Percentiles rank a stretch among this genome's conserved stretches.
These are phyloP conservation scores for Alternaria triticina DNA, from an alignment of 2,329 filamentous ascomycete genomes.

Conservation along the genomic window DNA sequence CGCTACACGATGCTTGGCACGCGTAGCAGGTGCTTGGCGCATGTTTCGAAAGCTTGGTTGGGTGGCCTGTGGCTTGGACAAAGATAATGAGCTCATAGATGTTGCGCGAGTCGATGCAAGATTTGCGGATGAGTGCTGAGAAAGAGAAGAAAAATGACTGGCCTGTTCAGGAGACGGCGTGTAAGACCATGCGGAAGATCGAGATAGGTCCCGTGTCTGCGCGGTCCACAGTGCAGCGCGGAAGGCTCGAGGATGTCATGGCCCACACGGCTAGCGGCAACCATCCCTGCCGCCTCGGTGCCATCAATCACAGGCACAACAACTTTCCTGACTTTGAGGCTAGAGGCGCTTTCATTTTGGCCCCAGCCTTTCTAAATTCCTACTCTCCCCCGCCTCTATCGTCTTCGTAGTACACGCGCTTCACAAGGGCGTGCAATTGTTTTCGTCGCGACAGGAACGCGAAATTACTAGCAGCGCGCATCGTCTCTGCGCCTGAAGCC, in stretches of 20 bases:
- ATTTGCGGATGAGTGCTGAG: neutral
- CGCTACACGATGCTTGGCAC: neutral
- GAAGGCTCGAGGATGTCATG: constrained; percentile 4
- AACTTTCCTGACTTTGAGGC: constrained; percentile 16
- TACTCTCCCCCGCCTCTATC: neutral
- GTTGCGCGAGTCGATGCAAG: neutral
- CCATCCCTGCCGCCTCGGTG: constrained; percentile 19
- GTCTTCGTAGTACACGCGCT: neutral
- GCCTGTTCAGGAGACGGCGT: neutral
- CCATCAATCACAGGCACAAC: constrained; percentile 21
- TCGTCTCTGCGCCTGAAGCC: constrained; percentile 7
- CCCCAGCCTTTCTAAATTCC: constrained; percentile 2
- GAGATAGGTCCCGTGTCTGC: neutral
- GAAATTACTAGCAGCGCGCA: constrained; percentile 2
- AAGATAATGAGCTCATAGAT: constrained; percentile 10
- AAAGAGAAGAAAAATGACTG: neutral
- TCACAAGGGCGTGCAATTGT: neutral
- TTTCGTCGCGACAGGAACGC: constrained; percentile 3
- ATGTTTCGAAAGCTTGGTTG: constrained; percentile 1
- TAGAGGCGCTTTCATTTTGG: constrained; percentile 5
- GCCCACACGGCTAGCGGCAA: constrained; percentile 21
- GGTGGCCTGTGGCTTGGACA: neutral
- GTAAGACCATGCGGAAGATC: neutral
- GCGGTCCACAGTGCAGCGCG: constrained; percentile 2
- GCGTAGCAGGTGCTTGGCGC: constrained; percentile 2